Conservation (phyloP, 1,284 basidiomycete genomes). For the Ganoderma multipileum region DNA sequence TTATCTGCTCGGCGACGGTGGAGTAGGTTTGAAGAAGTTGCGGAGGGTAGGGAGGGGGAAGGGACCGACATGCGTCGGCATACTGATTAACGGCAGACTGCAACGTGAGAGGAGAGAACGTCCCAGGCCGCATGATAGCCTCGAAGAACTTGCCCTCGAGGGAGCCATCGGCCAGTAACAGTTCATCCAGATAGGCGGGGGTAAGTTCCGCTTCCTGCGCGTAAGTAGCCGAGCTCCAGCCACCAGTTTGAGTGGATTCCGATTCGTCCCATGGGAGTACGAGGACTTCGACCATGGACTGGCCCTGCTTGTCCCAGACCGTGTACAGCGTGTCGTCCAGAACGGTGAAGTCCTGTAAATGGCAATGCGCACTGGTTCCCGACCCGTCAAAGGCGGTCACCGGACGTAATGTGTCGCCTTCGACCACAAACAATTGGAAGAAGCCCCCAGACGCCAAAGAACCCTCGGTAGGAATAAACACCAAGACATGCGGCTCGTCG, state of each 20-base stretch:
- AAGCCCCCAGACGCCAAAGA: conserved; percentile 70
- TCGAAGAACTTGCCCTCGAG: conserved; percentile 81
- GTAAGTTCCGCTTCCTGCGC: conserved; percentile 78
- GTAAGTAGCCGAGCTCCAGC: conserved; percentile 64
- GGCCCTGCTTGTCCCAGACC: conserved; percentile 81
- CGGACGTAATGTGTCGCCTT: conserved; percentile 61
- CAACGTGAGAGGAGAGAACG: conserved; percentile 85
- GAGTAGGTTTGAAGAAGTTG: conserved; percentile 67
- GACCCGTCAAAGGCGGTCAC: conserved; percentile 66
- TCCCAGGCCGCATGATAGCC: conserved; percentile 84
- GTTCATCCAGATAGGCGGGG: conserved; percentile 86
- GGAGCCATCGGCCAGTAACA: conserved; percentile 75
- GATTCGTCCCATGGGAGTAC: conserved; percentile 48
- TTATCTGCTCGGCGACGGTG: conserved; percentile 78
- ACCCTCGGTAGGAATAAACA: conserved; percentile 70
- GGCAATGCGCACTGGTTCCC: conserved; percentile 63
- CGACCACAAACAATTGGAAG: conserved; percentile 68
- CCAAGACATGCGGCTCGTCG: conserved; percentile 60
- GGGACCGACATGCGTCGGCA: conserved; percentile 69
- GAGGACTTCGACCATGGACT: conserved; percentile 70
- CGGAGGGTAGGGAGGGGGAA: conserved; percentile 63
- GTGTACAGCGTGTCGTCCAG: conserved; percentile 60
- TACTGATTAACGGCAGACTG: conserved; percentile 85
- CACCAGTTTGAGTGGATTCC: conserved; percentile 38
- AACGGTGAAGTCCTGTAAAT: conserved; percentile 78